phyloP scores from a whole-genome alignment of 192 early-diverging fungal species.

The Coemansia sp. region DNA sequence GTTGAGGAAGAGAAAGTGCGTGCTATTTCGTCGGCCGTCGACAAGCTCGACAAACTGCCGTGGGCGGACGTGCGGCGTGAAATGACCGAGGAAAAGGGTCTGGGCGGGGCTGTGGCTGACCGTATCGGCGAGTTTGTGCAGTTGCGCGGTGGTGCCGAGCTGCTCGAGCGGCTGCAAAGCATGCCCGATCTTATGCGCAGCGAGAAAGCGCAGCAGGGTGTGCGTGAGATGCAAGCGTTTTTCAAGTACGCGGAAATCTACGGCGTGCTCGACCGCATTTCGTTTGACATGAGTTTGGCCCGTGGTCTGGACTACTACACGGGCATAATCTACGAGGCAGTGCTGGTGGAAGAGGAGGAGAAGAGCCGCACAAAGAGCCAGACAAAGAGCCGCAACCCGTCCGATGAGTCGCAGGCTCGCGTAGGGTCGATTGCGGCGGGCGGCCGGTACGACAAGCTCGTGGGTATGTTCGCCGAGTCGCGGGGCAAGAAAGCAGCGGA shows the following conservation, averaged over 20 bases:
- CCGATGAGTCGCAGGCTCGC: constrained; percentile 66
- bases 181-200: constrained; percentile 66
- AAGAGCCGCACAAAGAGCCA: constrained; percentile 16
- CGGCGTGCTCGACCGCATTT: constrained; percentile 62
- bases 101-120: constrained; percentile 76
- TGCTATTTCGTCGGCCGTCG: constrained; percentile 93
- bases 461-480: constrained; percentile 83
- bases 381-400: constrained; percentile 44
- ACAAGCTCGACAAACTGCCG: constrained; percentile 96
- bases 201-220: constrained; percentile 68
- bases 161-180: constrained; percentile 68
- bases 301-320: constrained; percentile 99
- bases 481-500: constrained; percentile 54
- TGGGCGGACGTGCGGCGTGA: constrained; percentile 94
- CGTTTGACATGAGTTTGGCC: constrained; percentile 94
- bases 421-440: constrained; percentile 96
- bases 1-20: constrained; percentile 87
- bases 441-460: constrained; percentile 95
- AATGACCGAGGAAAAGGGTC: constrained; percentile 91
- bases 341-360: constrained; percentile 52
- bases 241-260: constrained; percentile 84
- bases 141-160: constrained; percentile 71
- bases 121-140: constrained; percentile 90
- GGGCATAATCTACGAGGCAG: constrained; percentile 97
- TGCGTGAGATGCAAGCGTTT: constrained; percentile 83